Base-by-base conservation (phyloP, 2,329 filamentous ascomycete species). In the Chaetomium strumarium region DNA sequence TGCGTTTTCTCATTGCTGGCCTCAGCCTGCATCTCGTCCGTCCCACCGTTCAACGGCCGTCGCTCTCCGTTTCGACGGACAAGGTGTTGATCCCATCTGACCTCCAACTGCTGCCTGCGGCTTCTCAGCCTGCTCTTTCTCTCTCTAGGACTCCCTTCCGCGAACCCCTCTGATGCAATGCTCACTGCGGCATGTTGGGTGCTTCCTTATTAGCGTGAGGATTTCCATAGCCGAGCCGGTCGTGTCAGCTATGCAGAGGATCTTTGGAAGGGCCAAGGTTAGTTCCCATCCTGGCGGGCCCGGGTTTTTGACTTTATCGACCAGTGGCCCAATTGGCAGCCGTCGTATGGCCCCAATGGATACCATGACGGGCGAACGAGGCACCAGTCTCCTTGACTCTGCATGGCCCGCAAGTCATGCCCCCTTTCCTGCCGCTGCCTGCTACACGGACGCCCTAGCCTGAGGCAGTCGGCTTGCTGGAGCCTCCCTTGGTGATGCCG, bases 341-440 rank as follows among this genome's bases (percentile, higher is more conserved):
- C 51, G 30, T 30, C 48, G 44, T 39, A 49, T 52, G 45, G 43
- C 49, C 47, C 51, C 36, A 34, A 47, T 49, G 50, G 43, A 41
- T 16, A 24, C 53, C 45, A 53, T 45, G 56, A 51, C 54, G 56
- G 53, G 49, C 42, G 42, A 53, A 49, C 42, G 42, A 56, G 55
- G 46, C 52, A 40, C 51, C 46, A 33, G 41, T 41, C 54, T 46
- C 42, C 49, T 46, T 52, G 50, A 30, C 56, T 56, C 57, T 59
- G 62, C 62, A 63, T 64, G 57, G 44, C 50, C 55, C 42, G 52
- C 55, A 62, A 58, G 64, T 64, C 63, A 64, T 63, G 58, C 60
- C 56, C n/a, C 56, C 57, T 61, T 52, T 60, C 57, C 62, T 60
- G 44, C 56, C 57, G 55, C 37, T 31, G 16, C 40, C 46, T 38